Percentiles rank a stretch among this genome's conserved stretches.
Conservation (phyloP, 2,329 filamentous ascomycete species). For the Xylaria sp. region DNA sequence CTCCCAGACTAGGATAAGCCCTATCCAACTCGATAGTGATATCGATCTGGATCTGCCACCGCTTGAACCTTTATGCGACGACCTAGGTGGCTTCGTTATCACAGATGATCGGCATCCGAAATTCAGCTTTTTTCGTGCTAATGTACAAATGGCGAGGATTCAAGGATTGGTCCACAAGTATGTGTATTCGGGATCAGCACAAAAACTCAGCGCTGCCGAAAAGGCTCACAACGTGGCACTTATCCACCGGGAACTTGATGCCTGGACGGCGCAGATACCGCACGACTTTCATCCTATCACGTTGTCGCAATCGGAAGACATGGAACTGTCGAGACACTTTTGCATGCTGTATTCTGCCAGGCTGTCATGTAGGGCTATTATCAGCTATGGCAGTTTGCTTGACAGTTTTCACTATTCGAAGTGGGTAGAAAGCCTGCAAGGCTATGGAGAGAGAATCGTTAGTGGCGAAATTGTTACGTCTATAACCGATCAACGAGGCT, state of each 20-base stretch:
- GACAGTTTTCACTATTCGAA: slow-evolving; percentile 38
- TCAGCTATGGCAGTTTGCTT: slow-evolving; percentile 32
- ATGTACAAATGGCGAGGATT: slow-evolving; percentile 53
- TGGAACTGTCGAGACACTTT: slow-evolving; percentile 29
- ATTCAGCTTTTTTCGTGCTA: slow-evolving; percentile 52
- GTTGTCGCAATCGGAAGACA: slow-evolving; percentile 6
- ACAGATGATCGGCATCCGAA: slow-evolving; percentile 46
- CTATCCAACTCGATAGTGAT: slow-evolving; percentile 52
- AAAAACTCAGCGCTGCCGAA: slow-evolving; percentile 39
- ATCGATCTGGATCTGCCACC: slow-evolving; percentile 52
- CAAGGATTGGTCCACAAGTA: slow-evolving; percentile 53
- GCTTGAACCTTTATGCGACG: slow-evolving; percentile 43
- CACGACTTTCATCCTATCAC: slow-evolving; percentile 22
- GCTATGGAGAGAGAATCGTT: slow-evolving; percentile 43
- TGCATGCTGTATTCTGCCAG: slow-evolving; percentile 35
- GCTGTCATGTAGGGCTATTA: slow-evolving; percentile 31
- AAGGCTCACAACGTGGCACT: slow-evolving; percentile 39
- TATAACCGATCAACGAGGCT: slow-evolving; percentile 43
- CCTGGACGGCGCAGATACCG: slow-evolving; percentile 28
- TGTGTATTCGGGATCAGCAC: slow-evolving; percentile 45
- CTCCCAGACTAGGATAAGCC: slow-evolving; percentile 48
- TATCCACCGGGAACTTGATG: slow-evolving; percentile 23
- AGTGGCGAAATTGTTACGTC: slow-evolving; percentile 23
- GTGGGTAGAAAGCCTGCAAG: slow-evolving; percentile 33
- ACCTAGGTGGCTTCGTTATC: slow-evolving; percentile 49